These are phyloP conservation scores for Stenocarpella maydis DNA, from an alignment of 2,329 filamentous ascomycete species.

Conservation along the genomic window DNA sequence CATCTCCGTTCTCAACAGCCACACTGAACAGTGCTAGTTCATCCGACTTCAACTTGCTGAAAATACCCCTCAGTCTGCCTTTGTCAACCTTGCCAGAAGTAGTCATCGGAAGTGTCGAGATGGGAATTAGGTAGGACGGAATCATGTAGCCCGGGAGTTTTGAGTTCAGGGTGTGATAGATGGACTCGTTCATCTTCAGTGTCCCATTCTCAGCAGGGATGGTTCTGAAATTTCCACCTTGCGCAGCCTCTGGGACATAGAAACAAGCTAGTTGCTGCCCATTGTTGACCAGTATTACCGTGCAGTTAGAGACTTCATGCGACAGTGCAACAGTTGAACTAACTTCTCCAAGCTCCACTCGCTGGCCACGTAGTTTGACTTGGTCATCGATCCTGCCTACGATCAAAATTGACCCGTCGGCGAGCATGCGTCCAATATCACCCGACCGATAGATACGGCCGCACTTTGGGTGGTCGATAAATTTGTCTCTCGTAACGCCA, in stretches of 20 bases:
- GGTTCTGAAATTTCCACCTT: slow-evolving; percentile 44
- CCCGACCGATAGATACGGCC: slow-evolving; percentile 84
- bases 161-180: slow-evolving; percentile 64
- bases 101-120: slow-evolving; percentile 75
- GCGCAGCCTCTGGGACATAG: slow-evolving; percentile 60
- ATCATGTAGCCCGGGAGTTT: slow-evolving; percentile 80
- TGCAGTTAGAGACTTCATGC: slow-evolving; percentile 64
- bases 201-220: slow-evolving; percentile 48
- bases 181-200: slow-evolving; percentile 45
- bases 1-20: slow-evolving; percentile 41
- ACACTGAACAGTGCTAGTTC: slow-evolving; percentile 47
- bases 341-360: slow-evolving; percentile 82
- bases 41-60: slow-evolving; percentile 54
- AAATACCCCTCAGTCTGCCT: slow-evolving; percentile 56
- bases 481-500: slow-evolving; percentile 69
- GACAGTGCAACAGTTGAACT: slow-evolving; percentile 66
- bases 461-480: slow-evolving; percentile 72
- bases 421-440: slow-evolving; percentile 80
- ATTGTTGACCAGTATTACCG: slow-evolving; percentile 65
- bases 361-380: slow-evolving; percentile 81
- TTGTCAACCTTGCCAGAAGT: slow-evolving; percentile 79
- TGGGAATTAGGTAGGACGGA: slow-evolving; percentile 75
- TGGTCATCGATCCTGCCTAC: slow-evolving; percentile 79
- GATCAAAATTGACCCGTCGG: slow-evolving; percentile 78
- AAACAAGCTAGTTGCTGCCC: slow-evolving; percentile 69